Evolutionary conservation across 306 rosid species (phyloP), one percentile per base, ranked within the genome.

Genomic region (Oxytropis ochrocephala): DNA sequence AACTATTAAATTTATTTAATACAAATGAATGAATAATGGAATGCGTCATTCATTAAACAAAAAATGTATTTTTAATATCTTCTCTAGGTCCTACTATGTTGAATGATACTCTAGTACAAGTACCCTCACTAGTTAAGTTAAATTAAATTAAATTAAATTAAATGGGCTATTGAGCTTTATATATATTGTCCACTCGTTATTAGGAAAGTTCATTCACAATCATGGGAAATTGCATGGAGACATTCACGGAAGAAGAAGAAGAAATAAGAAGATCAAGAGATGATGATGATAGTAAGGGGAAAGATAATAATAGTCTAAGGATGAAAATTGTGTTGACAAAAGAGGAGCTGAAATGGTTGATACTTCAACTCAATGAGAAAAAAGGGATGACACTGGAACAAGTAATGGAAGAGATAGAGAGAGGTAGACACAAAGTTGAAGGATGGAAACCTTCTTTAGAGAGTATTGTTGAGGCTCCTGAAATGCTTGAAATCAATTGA

Each of bases 391-490:
- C 73, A 4, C 41, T 93, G 17, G 89, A 91, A 32, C 70, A 88
- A 47, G 78, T 86, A 9, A 65, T 91, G 54, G 41, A n/a, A 57
- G 86, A 85, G 71, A 88, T 91, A 35, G 73, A 82, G 74, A 91
- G 49, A 83, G 61, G 73, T 8, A 85, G 93, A 83, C 64, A 53
- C 10, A 82, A 76, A 46, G 53, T 27, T 48, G 63, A 48, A n/a
- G 81, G 66, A 2, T 93, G 98, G 98, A 93, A 85, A 78, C 98
- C 98, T 82, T 88, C 94, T 75, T 64, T 93, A 14, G 97, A 88
- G 46, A 85, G 89, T 30, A 85, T 93, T 59, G 44, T 83, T 69
- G 98, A 92, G 56, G 84, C 81, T 55, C 92, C 96, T 52, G 96
- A 92, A 76, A 9, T 81, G 8, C 68, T 54, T 56, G 86, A 85